A percentile compares a stretch with the other conserved stretches of the same genome.
Evolutionary conservation across 1,284 basidiomycete species (phyloP).

Genomic region (Takashimella tepidaria): DNA sequence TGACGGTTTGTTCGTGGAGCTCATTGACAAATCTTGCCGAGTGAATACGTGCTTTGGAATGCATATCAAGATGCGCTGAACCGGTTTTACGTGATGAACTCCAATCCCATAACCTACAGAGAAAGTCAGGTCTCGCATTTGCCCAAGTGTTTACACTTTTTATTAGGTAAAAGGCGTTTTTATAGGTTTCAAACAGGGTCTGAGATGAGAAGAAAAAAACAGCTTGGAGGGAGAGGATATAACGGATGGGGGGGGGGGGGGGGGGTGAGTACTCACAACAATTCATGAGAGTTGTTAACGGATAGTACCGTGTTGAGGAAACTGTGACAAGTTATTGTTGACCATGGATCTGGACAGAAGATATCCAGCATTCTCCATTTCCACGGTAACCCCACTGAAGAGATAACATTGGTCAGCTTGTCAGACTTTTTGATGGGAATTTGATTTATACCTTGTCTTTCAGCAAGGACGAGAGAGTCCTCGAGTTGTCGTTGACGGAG

Average conservation of each 20-base stretch:
- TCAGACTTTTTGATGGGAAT: no score
- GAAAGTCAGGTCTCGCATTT: no score
- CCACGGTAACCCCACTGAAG: slow-evolving; percentile 33
- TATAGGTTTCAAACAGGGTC: no score
- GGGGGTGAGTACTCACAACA: slow-evolving; percentile 23
- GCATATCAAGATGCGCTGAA: slow-evolving; percentile 17
- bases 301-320: slow-evolving; percentile 28
- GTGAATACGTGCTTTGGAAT: slow-evolving; percentile 13
- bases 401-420: background rate
- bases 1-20: slow-evolving; percentile 28
- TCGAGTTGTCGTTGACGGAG: slow-evolving; percentile 27
- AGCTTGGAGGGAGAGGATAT: no score
- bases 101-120: slow-evolving; percentile 32
- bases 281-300: slow-evolving; percentile 21
- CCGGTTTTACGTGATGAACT: slow-evolving; percentile 23
- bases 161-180: no score
- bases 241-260: no score
- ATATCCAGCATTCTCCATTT: slow-evolving; percentile 35
- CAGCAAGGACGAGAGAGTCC: slow-evolving; percentile 32
- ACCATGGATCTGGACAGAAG: slow-evolving; percentile 28
- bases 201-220: no score
- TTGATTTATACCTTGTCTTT: slow-evolving; percentile 31
- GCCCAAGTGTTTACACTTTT: no score
- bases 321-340: slow-evolving; percentile 25
- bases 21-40: slow-evolving; percentile 34